Conservation (phyloP, 2,329 filamentous ascomycete genomes). For the Alternaria sp. region DNA sequence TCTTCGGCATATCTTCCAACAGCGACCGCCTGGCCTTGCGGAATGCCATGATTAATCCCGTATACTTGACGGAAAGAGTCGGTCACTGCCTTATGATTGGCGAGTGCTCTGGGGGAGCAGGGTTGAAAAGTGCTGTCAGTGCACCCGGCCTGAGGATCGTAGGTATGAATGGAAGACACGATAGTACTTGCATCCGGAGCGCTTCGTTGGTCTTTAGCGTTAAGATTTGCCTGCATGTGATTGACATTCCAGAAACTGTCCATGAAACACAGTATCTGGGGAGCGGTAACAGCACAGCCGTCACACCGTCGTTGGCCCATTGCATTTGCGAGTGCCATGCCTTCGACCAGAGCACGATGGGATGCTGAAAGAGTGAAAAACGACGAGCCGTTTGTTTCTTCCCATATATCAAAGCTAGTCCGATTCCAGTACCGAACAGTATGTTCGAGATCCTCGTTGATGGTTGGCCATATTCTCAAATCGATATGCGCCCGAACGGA, state of each 20-base stretch:
- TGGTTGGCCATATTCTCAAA: too few relatives aligned
- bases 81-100: not conserved
- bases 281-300: too few relatives aligned
- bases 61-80: not conserved
- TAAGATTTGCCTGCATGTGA: not conserved
- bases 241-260: not conserved
- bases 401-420: not conserved
- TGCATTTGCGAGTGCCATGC: not conserved
- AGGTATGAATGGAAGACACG: not conserved
- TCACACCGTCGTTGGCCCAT: not conserved
- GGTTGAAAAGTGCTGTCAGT: not conserved
- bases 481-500: too few relatives aligned
- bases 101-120: not conserved
- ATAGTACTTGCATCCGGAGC: not conserved
- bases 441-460: fast-evolving
- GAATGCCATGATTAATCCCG: not conserved
- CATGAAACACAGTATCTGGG: not conserved
- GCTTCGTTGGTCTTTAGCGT: not conserved
- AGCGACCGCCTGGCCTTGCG: too few relatives aligned
- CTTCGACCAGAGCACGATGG: not conserved
- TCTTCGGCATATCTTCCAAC: too few relatives aligned
- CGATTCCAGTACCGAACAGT: not conserved
- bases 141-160: not conserved
- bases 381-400: not conserved
- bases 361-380: not conserved